Conservation (phyloP, 2,329 filamentous ascomycete species). For the Raffaelea ambrosiae region DNA sequence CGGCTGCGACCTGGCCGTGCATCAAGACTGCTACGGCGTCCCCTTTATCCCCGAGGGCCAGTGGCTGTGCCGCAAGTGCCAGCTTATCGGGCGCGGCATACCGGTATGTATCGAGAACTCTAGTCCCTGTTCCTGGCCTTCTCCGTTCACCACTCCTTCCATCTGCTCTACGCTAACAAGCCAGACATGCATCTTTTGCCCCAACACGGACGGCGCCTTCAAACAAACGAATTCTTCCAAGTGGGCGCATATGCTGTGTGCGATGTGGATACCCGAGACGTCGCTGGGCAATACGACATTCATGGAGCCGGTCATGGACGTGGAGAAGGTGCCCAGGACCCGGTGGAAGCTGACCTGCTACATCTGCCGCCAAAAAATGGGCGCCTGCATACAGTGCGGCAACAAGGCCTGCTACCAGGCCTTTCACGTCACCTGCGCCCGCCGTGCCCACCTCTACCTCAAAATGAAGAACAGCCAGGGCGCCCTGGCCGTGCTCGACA, state of each 20-base stretch:
- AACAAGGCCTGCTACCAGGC: constrained; percentile 97
- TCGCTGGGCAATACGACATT: constrained; percentile 92
- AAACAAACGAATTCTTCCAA: constrained; percentile 95
- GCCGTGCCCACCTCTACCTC: constrained; percentile 76
- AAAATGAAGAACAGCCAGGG: constrained; percentile 95
- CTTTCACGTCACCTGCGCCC: constrained; percentile 94
- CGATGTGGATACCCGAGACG: constrained; percentile 98
- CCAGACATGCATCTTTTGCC: constrained; percentile 96
- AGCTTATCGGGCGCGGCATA: constrained; percentile 84
- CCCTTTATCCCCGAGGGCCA: constrained; percentile 98
- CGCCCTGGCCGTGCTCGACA: constrained; percentile 65
- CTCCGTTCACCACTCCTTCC: constrained; percentile 2
- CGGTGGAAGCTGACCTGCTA: constrained; percentile 94
- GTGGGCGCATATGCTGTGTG: constrained; percentile 93
- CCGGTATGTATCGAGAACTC: too few relatives aligned
- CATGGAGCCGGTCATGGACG: constrained; percentile 97
- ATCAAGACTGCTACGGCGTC: constrained; percentile 98
- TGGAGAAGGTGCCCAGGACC: constrained; percentile 92
- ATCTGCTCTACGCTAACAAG: neutral
- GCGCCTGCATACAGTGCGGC: constrained; percentile 94
- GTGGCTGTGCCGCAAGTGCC: constrained; percentile 95
- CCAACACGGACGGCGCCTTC: constrained; percentile 94
- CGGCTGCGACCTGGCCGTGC: constrained; percentile 92
- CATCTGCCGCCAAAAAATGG: constrained; percentile 96
- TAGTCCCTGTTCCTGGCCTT: neutral